phyloP scores from a whole-genome alignment of 73 alveolate species.

The Blepharisma stoltei region DNA sequence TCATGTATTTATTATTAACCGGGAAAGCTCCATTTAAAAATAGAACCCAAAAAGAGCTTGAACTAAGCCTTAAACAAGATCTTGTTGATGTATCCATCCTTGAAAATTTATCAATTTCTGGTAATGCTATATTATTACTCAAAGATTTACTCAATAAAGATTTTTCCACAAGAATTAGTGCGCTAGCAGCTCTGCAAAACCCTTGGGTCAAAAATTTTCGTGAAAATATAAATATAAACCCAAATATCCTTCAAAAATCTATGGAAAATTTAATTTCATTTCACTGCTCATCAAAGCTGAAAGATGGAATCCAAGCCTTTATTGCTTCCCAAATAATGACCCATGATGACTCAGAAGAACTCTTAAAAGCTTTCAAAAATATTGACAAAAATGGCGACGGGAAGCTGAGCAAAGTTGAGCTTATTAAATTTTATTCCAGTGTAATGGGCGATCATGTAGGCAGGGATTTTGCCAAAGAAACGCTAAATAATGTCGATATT shows the following conservation, averaged over 20 bases:
- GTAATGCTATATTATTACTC: background rate
- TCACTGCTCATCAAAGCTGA: background rate
- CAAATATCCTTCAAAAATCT: background rate
- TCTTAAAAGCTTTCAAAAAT: slow-evolving; percentile 1
- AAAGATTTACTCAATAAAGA: background rate
- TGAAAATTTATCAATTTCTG: background rate
- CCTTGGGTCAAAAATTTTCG: background rate
- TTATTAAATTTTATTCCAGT: background rate
- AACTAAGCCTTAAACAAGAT: background rate
- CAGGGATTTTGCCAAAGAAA: background rate
- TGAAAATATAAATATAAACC: background rate
- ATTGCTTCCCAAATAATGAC: slow-evolving; percentile 3
- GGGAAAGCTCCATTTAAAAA: slow-evolving; percentile 18
- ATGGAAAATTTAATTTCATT: background rate
- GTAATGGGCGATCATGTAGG: background rate
- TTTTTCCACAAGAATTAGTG: background rate
- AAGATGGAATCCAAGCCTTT: slow-evolving; percentile 13
- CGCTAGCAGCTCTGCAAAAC: background rate
- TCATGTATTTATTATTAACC: background rate
- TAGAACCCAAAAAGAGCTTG: background rate
- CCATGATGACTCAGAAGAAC: background rate
- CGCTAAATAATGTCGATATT: background rate
- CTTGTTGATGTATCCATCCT: background rate
- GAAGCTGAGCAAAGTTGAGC: slow-evolving; percentile 5
- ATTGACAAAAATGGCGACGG: slow-evolving; percentile 17